phyloP scores from a whole-genome alignment of 495 filamentous ascomycete genomes.

The Chaetomium fimeti region DNA sequence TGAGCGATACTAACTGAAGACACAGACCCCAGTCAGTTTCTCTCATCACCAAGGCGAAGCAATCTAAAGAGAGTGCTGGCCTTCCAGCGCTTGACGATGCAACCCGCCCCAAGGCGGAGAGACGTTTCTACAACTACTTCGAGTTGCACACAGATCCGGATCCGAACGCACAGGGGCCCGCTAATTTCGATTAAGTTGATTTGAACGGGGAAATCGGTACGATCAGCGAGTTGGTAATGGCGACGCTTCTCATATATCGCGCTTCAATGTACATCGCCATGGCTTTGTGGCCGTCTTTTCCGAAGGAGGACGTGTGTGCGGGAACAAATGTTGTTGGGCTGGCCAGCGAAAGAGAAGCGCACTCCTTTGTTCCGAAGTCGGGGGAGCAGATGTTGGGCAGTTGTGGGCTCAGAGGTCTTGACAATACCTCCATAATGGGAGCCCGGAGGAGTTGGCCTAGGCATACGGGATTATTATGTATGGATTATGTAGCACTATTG shows the following conservation, averaged over 20 bases:
- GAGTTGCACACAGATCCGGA: conserved; percentile 58
- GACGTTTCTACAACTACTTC: conserved; percentile 63
- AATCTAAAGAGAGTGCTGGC: conserved; percentile 60
- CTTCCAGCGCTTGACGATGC: conserved; percentile 62
- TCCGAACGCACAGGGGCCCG: conserved; percentile 42
- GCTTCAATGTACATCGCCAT: neutral
- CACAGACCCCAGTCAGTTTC: conserved; percentile 52
- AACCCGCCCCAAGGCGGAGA: conserved; percentile 60
- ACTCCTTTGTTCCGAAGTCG: too few relatives aligned
- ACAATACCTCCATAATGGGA: neutral
- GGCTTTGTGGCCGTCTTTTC: neutral
- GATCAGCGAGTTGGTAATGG: neutral
- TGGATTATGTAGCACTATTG: conserved; percentile 15
- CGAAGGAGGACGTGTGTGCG: neutral
- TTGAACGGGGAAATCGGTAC: neutral
- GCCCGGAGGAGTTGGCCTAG: neutral
- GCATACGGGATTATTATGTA: conserved; percentile 6
- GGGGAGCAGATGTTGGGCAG: neutral
- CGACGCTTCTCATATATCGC: neutral
- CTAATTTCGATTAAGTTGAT: conserved; percentile 40
- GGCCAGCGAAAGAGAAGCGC: neutral
- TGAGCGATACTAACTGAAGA: conserved; percentile 19
- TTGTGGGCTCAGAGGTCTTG: neutral
- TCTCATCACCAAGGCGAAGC: conserved; percentile 39
- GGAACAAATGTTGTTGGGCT: neutral